Base-by-base conservation (phyloP, 2,329 filamentous ascomycete species). In the Podosphaera fusca region DNA sequence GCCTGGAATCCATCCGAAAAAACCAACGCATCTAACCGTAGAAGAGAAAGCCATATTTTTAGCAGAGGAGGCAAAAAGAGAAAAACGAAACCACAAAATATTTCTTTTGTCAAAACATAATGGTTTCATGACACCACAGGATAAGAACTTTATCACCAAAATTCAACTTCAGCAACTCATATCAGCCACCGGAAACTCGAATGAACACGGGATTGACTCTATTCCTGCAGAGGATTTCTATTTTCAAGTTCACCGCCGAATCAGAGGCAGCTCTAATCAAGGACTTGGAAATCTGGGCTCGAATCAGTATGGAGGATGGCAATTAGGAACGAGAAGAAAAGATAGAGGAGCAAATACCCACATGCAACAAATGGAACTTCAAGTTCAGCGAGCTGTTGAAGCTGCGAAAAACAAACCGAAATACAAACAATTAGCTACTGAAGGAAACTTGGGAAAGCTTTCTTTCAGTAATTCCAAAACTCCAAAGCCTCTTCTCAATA, bases 401-500 rank as follows among this genome's bases (percentile, higher is more conserved):
- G 92, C 92, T 0, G 92, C 92, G 56, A 98, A 96, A 73, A 87
- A 88, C 59, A 90, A 94, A 70, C 92, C 92, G 10, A 98, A 98
- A 75, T 95, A 94, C 67, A 94, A 94, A 66, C 89, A 95, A 68
- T 76, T 98, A 7, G 89, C 96, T 29, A 90, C 98, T 59, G 90
- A 95, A 67, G 92, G 92, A 33, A 95, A 88, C 66, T 72, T 98
- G 55, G 92, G 92, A 62, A 98, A 96, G 73, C 98, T 98, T 58
- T 94, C 90, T 0, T 98, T 96, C 72, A 95, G 90, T 74, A 98
- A 98, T 66, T 87, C 92, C 53, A 98, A 96, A 74, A 95, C 92
- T 0, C 92, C 92, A 0, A 92, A 94, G 70, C 88, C 90, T 14
- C 74, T 96, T 58, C 80, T 98, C 55, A 98, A 94, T 68, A 89